Evolutionary conservation across 768 basidiomycete genomes (phyloP).

Genomic region (Psilocybe subaeruginosa): DNA sequence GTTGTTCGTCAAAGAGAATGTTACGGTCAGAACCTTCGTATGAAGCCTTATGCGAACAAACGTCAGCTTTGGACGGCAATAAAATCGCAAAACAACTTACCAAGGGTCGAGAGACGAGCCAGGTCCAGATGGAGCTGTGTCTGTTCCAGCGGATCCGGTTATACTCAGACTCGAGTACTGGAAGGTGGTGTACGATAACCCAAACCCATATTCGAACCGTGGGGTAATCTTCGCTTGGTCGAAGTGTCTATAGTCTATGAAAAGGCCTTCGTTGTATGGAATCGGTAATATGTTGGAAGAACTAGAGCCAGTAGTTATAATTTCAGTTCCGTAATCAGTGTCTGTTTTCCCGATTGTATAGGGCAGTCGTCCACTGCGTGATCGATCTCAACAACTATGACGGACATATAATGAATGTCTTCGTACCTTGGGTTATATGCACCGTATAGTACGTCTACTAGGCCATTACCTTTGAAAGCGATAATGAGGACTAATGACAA

Average conservation of each 20-base stretch:
- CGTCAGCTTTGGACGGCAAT: background rate
- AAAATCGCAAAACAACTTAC: slow-evolving; percentile 25
- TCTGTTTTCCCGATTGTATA: slow-evolving; percentile 57
- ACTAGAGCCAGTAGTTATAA: slow-evolving; percentile 37
- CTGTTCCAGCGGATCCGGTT: slow-evolving; percentile 41
- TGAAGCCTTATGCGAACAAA: slow-evolving; percentile 44
- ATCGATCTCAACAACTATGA: background rate
- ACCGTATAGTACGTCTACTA: slow-evolving; percentile 64
- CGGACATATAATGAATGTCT: background rate
- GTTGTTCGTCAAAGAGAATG: slow-evolving; percentile 55
- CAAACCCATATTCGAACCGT: slow-evolving; percentile 56
- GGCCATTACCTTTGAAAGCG: slow-evolving; percentile 46
- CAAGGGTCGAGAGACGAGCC: slow-evolving; percentile 57
- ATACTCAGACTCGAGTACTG: slow-evolving; percentile 48
- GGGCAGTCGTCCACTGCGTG: slow-evolving; percentile 44
- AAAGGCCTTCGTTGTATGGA: slow-evolving; percentile 59
- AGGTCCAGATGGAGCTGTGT: slow-evolving; percentile 44
- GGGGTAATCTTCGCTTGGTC: slow-evolving; percentile 48
- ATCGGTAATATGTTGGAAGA: slow-evolving; percentile 47
- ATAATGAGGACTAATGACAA: background rate
- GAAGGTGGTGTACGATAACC: slow-evolving; percentile 62
- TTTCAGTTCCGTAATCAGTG: slow-evolving; percentile 60
- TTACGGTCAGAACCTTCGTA: slow-evolving; percentile 51
- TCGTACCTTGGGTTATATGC: slow-evolving; percentile 58
- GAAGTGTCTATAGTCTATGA: slow-evolving; percentile 63